phyloP scores from a whole-genome alignment of 768 basidiomycete species.

The Leucosporidium yakuticum region DNA sequence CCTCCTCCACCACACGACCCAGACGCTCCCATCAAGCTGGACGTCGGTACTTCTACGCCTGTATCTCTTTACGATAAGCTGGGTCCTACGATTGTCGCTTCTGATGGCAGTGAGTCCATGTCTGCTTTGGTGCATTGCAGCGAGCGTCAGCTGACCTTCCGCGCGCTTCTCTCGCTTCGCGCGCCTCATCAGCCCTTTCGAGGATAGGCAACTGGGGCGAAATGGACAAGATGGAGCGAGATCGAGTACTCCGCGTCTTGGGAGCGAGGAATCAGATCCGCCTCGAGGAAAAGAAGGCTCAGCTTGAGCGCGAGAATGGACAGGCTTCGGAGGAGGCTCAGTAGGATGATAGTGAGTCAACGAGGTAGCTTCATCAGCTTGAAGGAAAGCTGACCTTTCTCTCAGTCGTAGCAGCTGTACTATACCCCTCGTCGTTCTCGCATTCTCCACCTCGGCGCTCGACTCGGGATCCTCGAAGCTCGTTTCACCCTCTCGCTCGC shows the following conservation, averaged over 20 bases:
- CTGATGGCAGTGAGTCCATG: conserved; percentile 22
- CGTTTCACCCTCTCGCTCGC: neutral
- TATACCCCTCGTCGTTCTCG: neutral
- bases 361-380: neutral
- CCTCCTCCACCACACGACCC: conserved; percentile 4
- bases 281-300: conserved; percentile 19
- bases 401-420: neutral
- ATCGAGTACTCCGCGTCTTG: conserved; percentile 17
- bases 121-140: neutral
- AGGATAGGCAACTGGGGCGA: conserved; percentile 27
- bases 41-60: conserved; percentile 18
- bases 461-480: neutral
- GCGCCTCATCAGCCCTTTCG: conserved; percentile 18
- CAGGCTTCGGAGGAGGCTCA: neutral
- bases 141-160: neutral
- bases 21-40: conserved; percentile 8
- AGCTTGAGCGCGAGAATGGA: conserved; percentile 2
- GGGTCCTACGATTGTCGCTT: conserved; percentile 25
- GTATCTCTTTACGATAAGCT: conserved; percentile 18
- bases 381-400: neutral
- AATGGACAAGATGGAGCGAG: conserved; percentile 12
- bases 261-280: conserved; percentile 24
- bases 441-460: neutral
- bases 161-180: neutral
- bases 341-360: neutral